Conservation (phyloP, 1,139 yeast species). For the Magnusiomyces ingens region DNA sequence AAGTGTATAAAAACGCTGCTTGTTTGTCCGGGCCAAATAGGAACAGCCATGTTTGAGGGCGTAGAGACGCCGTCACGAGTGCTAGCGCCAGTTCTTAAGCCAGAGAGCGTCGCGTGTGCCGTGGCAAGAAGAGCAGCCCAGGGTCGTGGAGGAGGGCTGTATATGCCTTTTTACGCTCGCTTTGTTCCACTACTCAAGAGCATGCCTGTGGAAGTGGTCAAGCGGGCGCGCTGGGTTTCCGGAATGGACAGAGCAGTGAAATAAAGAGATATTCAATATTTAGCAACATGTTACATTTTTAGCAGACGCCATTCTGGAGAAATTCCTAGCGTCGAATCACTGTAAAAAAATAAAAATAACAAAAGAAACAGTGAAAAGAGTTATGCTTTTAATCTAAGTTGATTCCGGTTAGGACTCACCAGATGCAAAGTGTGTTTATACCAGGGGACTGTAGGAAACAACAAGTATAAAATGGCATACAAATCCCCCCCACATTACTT, state of each 20-base stretch:
- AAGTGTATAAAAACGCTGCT: constrained; percentile 56
- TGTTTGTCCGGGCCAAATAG: constrained; percentile 81
- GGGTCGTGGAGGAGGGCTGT: constrained; percentile 65
- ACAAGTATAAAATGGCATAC: too few relatives aligned
- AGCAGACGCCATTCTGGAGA: too few relatives aligned
- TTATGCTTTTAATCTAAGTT: too few relatives aligned
- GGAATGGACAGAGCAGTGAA: constrained; percentile 49
- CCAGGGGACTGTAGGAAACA: too few relatives aligned
- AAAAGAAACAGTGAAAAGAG: too few relatives aligned
- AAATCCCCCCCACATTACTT: too few relatives aligned
- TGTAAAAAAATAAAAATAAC: too few relatives aligned
- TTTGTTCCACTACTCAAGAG: constrained; percentile 64
- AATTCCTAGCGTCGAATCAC: too few relatives aligned
- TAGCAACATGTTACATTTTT: too few relatives aligned
- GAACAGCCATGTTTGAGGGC: constrained; percentile 62
- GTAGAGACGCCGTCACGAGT: constrained; percentile 64
- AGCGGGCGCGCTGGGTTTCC: constrained; percentile 44
- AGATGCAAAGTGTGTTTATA: too few relatives aligned
- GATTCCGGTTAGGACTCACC: too few relatives aligned
- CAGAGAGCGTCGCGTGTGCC: constrained; percentile 52
- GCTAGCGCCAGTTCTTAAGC: constrained; percentile 77
- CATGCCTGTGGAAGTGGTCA: constrained; percentile 66
- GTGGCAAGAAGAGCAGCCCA: constrained; percentile 51
- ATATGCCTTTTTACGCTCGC: constrained; percentile 68
- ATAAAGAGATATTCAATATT: too few relatives aligned